phyloP scores from a whole-genome alignment of 768 basidiomycete genomes.

The Strobilomyces dryophilus region DNA sequence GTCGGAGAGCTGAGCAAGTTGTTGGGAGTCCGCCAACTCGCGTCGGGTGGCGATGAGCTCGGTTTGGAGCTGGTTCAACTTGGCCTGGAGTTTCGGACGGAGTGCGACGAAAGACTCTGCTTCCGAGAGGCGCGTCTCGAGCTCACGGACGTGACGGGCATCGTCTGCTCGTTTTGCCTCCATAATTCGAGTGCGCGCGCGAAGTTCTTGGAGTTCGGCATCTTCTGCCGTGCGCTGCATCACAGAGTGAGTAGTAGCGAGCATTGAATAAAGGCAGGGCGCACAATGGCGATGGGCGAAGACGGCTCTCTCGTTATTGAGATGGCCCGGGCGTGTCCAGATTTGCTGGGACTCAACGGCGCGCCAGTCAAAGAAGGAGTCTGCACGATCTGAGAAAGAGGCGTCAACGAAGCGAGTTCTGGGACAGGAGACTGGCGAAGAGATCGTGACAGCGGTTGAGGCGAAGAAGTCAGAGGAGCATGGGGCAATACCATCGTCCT shows the following conservation, averaged over 20 bases:
- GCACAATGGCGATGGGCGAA: conserved; percentile 22
- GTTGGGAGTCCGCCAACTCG: conserved; percentile 70
- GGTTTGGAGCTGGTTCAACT: conserved; percentile 74
- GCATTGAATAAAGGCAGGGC: conserved; percentile 1
- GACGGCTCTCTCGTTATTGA: conserved; percentile 27
- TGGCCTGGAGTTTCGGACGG: conserved; percentile 88
- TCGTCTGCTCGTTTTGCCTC: conserved; percentile 89
- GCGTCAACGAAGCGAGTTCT: conserved; percentile 2
- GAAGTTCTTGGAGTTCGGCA: conserved; percentile 71
- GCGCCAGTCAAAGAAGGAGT: conserved; percentile 15
- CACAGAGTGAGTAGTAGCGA: conserved; percentile 7
- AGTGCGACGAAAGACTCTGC: conserved; percentile 80
- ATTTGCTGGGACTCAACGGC: not conserved
- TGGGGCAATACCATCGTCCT: conserved; percentile 39
- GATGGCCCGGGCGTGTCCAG: conserved; percentile 10
- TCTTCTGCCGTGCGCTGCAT: conserved; percentile 41
- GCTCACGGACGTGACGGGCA: conserved; percentile 73
- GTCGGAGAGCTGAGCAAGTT: conserved; percentile 70
- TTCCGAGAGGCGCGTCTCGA: conserved; percentile 81
- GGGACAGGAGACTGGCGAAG: conserved; percentile 19
- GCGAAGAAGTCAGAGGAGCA: conserved; percentile 31
- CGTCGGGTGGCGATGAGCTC: conserved; percentile 75
- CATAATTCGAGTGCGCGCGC: conserved; percentile 77
- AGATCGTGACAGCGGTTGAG: conserved; percentile 22
- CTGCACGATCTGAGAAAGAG: conserved; percentile 15